Percentiles rank a stretch among this genome's conserved stretches.
Conservation (phyloP, 257 asterid species). For the Buddleja alternifolia region DNA sequence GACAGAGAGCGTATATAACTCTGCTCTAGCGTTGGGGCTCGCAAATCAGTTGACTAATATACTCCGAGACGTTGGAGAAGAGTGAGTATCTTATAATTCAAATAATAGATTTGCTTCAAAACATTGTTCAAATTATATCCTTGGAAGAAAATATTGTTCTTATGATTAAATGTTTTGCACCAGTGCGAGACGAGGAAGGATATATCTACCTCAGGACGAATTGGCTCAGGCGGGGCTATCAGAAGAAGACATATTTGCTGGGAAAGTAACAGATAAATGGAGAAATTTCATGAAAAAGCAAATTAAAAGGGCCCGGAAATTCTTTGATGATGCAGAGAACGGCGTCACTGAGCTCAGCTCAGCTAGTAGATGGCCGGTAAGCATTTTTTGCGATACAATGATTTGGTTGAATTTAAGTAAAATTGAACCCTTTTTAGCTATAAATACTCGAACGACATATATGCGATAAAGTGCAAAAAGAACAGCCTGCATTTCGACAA, state of each 20-base stretch:
- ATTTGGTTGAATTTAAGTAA: not conserved
- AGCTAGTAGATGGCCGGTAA: slow-evolving; percentile 99
- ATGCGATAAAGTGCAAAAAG: too few species aligned
- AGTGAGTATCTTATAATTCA: slow-evolving; percentile 56
- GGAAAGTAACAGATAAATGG: slow-evolving; percentile 94
- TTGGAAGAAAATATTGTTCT: not conserved
- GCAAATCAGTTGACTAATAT: slow-evolving; percentile 97
- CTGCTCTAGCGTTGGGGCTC: slow-evolving; percentile 82
- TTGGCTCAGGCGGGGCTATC: slow-evolving; percentile 87
- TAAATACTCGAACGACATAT: not conserved
- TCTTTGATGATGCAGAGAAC: slow-evolving; percentile 85
- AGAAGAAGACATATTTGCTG: slow-evolving; percentile 83
- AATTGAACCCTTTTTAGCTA: not conserved
- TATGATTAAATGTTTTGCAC: slow-evolving; percentile 15
- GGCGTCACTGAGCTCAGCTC: slow-evolving; percentile 86
- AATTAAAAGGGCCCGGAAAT: slow-evolving; percentile 83
- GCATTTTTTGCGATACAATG: slow-evolving; percentile 15
- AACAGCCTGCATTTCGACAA: too few species aligned
- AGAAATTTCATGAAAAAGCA: slow-evolving; percentile 91
- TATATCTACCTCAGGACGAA: slow-evolving; percentile 96
- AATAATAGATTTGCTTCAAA: not conserved
- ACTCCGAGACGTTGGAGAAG: slow-evolving; percentile 98
- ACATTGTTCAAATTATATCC: not conserved
- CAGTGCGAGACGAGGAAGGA: slow-evolving; percentile 93
- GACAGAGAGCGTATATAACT: slow-evolving; percentile 83